A percentile compares a stretch with the other conserved stretches of the same genome.
phyloP scores from a whole-genome alignment of 2,329 filamentous ascomycete genomes.

The Ascochyta viciae-villosae region DNA sequence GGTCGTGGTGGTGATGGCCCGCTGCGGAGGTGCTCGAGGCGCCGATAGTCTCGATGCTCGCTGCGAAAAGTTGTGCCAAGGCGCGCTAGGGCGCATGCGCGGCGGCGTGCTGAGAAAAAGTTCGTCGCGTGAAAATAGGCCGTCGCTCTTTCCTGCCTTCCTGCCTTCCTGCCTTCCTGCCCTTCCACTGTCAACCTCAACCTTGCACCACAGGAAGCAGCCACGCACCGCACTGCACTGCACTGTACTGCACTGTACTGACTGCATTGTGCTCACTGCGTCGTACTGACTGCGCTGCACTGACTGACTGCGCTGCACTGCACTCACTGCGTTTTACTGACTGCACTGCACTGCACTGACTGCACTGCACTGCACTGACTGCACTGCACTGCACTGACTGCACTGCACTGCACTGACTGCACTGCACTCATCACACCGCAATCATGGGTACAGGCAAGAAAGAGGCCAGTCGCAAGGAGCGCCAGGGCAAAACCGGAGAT shows the following conservation, averaged over 20 bases:
- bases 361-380: no score
- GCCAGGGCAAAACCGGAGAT: constrained; percentile 84
- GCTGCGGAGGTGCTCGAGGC: constrained; percentile 3
- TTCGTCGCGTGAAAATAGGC: constrained; percentile 17
- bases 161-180: no score
- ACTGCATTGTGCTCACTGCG: no score
- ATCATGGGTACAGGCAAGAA: constrained; percentile 91
- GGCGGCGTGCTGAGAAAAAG: constrained; percentile 26
- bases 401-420: no score
- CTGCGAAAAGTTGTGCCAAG: constrained; percentile 38
- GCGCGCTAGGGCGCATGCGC: constrained; percentile 5
- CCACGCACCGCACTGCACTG: neutral
- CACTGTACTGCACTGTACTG: no score
- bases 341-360: no score
- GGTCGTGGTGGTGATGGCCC: constrained; percentile 19
- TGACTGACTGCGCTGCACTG: no score
- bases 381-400: no score
- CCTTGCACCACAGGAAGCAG: neutral
- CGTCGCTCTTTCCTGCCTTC: constrained; percentile 15
- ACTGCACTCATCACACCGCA: neutral
- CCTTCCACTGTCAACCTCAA: no score
- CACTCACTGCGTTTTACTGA: no score
- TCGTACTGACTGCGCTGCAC: no score
- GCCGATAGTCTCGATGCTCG: neutral
- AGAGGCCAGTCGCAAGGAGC: constrained; percentile 80